Evolutionary conservation across 371 early-diverging fungal species (phyloP), one percentile per base, ranked within the genome.

Genomic region (Basidiobolus meristosporus): DNA sequence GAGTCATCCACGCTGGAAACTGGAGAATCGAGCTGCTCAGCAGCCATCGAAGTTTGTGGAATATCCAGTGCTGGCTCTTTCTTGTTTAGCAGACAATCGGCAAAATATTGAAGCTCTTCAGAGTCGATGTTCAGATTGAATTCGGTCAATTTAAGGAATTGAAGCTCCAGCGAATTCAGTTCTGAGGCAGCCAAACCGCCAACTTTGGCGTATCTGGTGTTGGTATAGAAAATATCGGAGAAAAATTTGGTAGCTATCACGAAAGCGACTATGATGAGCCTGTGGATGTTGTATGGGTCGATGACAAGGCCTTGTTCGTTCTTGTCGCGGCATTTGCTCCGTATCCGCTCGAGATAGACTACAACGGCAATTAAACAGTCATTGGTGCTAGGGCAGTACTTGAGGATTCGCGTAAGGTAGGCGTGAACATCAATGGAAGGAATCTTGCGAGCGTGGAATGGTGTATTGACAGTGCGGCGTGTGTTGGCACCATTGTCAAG

Each of bases 191-290:
- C 74, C 9, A 95, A 55, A 3, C 96, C 96, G 36, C 96, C 96
- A 21, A 95, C 93, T 68, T 78, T 84, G 38, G 87, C 82, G 49
- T 85, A 85, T 21, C 89, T 66, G 20, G 84, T 73, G 46, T 90
- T 91, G 21, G 90, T 87, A 52, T 74, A 91, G 43, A 91, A 91
- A 31, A 89, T 73, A 50, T 91, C 92, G 0, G 78, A 78, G 43
- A 77, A 77, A 43, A 82, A 75, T 54, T 91, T 91, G 39, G 82
- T 71, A 9, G 76, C 67, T 11, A 85, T 68, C 68, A 85, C 75
- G 19, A 84, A 61, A 17, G 74, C 82, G 5, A 84, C 62, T 36
- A 91, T 89, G 32, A 89, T 57, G 32, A 91, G 59, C 3, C 92
- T 77, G 55, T 91, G 92, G 40, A 90, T 73, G 43, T 86, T 88